phyloP scores from a whole-genome alignment of 2,329 filamentous ascomycete genomes.

The Lecanosticta acicola region DNA sequence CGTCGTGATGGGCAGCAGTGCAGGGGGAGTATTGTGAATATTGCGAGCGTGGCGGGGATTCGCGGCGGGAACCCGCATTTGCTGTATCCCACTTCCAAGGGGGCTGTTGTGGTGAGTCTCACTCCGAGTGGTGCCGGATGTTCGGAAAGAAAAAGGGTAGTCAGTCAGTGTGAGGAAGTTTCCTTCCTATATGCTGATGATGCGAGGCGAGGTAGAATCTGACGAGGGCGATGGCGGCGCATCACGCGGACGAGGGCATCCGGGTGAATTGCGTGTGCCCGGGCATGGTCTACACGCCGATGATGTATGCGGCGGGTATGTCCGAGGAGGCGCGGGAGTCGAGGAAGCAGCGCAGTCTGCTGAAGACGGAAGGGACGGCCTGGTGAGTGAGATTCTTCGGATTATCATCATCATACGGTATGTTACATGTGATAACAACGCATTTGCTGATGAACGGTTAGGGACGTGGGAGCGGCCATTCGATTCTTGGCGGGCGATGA shows the following conservation, averaged over 20 bases:
- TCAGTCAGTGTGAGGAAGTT: too few species aligned
- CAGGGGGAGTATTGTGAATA: constrained; percentile 55
- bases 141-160: too few species aligned
- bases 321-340: constrained; percentile 46
- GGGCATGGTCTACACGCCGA: constrained; percentile 25
- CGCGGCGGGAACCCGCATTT: constrained; percentile 50
- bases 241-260: constrained; percentile 48
- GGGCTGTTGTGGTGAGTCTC: constrained; percentile 42
- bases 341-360: constrained; percentile 45
- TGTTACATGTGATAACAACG: not conserved
- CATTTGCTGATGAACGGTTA: constrained; percentile 30
- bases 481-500: constrained; percentile 49
- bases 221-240: constrained; percentile 52
- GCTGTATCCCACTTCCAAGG: constrained; percentile 51
- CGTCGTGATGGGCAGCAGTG: constrained; percentile 37
- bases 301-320: constrained; percentile 51
- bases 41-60: constrained; percentile 57
- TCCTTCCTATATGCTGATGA: too few species aligned
- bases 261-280: constrained; percentile 53
- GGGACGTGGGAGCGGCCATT: constrained; percentile 48
- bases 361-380: constrained; percentile 51
- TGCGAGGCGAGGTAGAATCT: constrained; percentile 36
- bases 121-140: too few species aligned
- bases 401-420: too few species aligned
- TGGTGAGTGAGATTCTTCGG: constrained; percentile 34